Evolutionary conservation across 345 rosid genomes (phyloP), one percentile per base, ranked within the genome.

Genomic region (Sisymbrium irio): DNA sequence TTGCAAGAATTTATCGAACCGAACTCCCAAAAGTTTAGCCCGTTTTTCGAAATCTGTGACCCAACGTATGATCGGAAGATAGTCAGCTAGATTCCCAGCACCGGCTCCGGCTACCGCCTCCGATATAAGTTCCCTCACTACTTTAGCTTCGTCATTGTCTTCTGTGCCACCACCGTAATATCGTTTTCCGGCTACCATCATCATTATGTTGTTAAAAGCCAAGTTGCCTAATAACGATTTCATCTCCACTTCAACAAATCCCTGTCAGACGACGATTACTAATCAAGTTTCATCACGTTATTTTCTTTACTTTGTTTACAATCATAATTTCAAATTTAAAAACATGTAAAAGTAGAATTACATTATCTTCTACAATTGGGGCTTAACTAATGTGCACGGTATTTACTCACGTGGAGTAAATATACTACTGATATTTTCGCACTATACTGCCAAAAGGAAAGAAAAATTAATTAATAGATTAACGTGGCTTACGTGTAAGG

Each of bases 131-230:
- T 64, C 66, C 51, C 77, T 79, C 37, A 85, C 84, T 14, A 55
- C 27, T 72, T 33, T 79, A 1, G 85, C 79, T 46, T 82, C 87
- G 20, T 77, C 84, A 0, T 20, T 64, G 39, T 74, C 75, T 0
- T 55, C 61, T 32, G 62, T 79, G 14, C 74, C 85, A 9, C 64
- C 77, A 9, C 89, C 87, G 18, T 74, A 83, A 59, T 82, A 88
- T 68, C 81, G 57, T 46, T 81, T 82, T 46, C 90, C 82, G 0
- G 82, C 77, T 18, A 82, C 32, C 85, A 84, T 84, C 70, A 77
- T 81, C 74, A 82, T 66, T 53, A 86, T 69, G 22, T 53, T 73
- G 41, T 82, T 84, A 40, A 82, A 81, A 2, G 75, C 51, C 51
- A 86, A 32, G 19, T 81, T 80, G 32, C 45, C 6, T 41, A 86